Conservation (phyloP, 139 green algal genomes). For the Chlorella sp. region DNA sequence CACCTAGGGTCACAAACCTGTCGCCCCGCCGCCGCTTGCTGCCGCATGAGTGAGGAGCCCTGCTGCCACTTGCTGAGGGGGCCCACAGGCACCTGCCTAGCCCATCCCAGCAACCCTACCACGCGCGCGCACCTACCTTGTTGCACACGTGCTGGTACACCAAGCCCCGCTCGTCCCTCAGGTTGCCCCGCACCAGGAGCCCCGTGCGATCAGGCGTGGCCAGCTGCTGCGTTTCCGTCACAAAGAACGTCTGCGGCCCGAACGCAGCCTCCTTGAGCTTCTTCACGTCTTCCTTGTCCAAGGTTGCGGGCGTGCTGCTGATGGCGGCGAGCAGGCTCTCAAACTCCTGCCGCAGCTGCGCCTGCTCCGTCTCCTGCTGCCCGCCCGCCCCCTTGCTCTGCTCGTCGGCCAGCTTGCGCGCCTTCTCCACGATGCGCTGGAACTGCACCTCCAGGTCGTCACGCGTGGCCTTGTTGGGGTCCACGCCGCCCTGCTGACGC, state of each 20-base stretch:
- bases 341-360: conserved; percentile 61
- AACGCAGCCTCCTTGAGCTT: conserved; percentile 69
- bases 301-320: not conserved
- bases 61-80: no score
- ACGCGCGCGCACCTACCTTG: no score
- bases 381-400: conserved; percentile 7
- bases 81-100: no score
- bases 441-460: conserved; percentile 22
- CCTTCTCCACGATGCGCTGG: conserved; percentile 36
- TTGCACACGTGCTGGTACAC: conserved; percentile 29
- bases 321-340: conserved; percentile 42
- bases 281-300: conserved; percentile 49
- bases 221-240: conserved; percentile 61
- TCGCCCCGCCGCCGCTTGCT: no score
- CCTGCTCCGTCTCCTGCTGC: conserved; percentile 23
- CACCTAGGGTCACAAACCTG: no score
- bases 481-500: not conserved
- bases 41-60: no score
- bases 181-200: conserved; percentile 76
- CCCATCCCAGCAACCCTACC: no score
- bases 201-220: conserved; percentile 26
- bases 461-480: not conserved
- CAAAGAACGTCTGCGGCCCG: conserved; percentile 70
- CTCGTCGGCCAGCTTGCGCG: conserved; percentile 19
- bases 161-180: conserved; percentile 49